Percentiles rank a stretch among this genome's conserved stretches.
These are phyloP conservation scores for Atkinsonella hypoxylon DNA, from an alignment of 2,329 filamentous ascomycete species.

Conservation along the genomic window DNA sequence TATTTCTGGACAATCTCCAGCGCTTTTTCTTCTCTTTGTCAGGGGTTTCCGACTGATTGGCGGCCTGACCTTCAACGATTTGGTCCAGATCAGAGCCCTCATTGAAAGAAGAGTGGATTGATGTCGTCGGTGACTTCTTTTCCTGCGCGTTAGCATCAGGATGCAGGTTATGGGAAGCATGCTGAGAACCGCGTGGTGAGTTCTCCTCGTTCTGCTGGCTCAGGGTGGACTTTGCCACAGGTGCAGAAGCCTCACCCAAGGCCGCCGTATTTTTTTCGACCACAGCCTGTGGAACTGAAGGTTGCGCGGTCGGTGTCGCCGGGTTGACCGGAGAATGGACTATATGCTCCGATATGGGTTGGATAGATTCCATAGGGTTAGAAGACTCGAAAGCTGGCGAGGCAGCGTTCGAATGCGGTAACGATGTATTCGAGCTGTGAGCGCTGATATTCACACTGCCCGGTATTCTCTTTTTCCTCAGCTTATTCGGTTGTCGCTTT, in stretches of 20 bases:
- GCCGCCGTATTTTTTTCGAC: neutral
- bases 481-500: slow-evolving; percentile 72
- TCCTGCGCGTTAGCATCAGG: slow-evolving; percentile 44
- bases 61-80: slow-evolving; percentile 41
- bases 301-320: neutral
- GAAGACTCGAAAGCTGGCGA: slow-evolving; percentile 34
- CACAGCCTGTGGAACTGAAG: neutral
- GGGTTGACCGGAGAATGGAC: neutral
- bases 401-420: slow-evolving; percentile 34
- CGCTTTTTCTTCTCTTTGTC: slow-evolving; percentile 61
- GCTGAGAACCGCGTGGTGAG: slow-evolving; percentile 35
- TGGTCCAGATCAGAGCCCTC: slow-evolving; percentile 75
- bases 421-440: slow-evolving; percentile 76
- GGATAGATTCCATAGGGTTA: slow-evolving; percentile 32
- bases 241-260: neutral
- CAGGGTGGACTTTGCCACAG: slow-evolving; percentile 8
- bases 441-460: slow-evolving; percentile 74
- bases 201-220: slow-evolving; percentile 25
- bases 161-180: slow-evolving; percentile 29
- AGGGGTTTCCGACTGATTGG: slow-evolving; percentile 28
- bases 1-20: slow-evolving; percentile 56
- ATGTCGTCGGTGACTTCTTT: slow-evolving; percentile 62
- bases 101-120: slow-evolving; percentile 64
- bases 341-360: slow-evolving; percentile 4
- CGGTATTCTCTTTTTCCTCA: slow-evolving; percentile 74